Evolutionary conservation across 2,329 filamentous ascomycete species (phyloP), one percentile per base, ranked within the genome.

Genomic region (Microsporum ferrugineum): DNA sequence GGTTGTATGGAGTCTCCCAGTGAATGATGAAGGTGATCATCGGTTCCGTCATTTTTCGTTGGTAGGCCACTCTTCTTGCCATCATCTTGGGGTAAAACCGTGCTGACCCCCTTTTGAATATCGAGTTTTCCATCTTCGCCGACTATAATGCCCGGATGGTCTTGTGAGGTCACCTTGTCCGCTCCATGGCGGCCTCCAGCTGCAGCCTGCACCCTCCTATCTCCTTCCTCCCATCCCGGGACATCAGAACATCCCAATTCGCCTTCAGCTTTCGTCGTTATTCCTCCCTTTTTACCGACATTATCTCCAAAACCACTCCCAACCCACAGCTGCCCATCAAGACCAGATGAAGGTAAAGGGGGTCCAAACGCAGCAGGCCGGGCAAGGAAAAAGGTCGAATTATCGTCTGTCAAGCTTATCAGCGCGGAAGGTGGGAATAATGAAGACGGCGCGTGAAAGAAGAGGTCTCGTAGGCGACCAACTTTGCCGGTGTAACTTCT

Each of bases 191-290:
- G 29, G 5, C 49, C 53, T 7, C 31, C 31, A 27, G 17, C 34
- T 14, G 31, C 39, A 10, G 33, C n/a, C 7, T 62, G 57, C n/a
- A 36, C 34, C 27, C 17, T 43, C 27, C 38, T 45, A 33, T 34
- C 36, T 8, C 59, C 34, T 63, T 87, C 86, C 49, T 84, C 83
- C 90, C 92, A 96, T 5, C 89, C 91, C 1, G 90, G 89, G 23
- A 96, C 86, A 78, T 99, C 94, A 71, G 91, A 95, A 75, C 94
- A 99, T 53, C 94, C 94, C 36, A 97, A 79, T 76, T 99, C 92
- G 39, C 91, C 90, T 69, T 91, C 88, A 6, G 82, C 82, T 60
- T 76, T 77, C 1, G 76, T 72, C 55, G 73, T 73, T 43, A 79
- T 72, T 34, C 78, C 77, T 51, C 82, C 84, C 65, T 82, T 82